phyloP scores from a whole-genome alignment of 768 basidiomycete genomes.

The Rickenella mellea region DNA sequence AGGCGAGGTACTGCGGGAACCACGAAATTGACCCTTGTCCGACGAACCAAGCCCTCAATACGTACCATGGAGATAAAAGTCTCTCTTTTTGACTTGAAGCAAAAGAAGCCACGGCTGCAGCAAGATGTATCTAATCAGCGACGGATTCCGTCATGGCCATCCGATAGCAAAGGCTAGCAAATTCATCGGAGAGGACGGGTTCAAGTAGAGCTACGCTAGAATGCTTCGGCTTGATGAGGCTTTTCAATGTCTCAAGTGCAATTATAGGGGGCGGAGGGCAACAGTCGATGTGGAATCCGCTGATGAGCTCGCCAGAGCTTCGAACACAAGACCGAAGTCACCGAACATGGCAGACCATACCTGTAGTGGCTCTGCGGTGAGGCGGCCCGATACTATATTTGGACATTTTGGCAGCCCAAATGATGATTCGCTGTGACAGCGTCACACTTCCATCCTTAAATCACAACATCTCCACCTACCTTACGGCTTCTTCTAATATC shows the following conservation, averaged over 20 bases:
- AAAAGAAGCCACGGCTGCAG: slow-evolving; percentile 58
- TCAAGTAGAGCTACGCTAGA: slow-evolving; percentile 76
- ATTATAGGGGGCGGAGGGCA: slow-evolving; percentile 40
- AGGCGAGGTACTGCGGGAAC: no score
- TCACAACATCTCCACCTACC: no score
- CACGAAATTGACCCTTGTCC: no score
- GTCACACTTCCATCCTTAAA: no score
- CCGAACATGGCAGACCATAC: no score
- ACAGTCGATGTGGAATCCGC: slow-evolving; percentile 41
- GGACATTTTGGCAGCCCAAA: no score
- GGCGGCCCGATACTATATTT: no score
- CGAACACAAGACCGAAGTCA: slow-evolving; percentile 96
- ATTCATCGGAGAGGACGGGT: slow-evolving; percentile 80
- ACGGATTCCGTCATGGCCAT: slow-evolving; percentile 84
- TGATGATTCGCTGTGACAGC: no score
- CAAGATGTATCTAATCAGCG: slow-evolving; percentile 56
- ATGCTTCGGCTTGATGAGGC: slow-evolving; percentile 71
- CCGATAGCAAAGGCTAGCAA: slow-evolving; percentile 79
- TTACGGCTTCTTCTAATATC: no score
- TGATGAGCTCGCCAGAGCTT: slow-evolving; percentile 64
- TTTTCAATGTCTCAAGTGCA: slow-evolving; percentile 67
- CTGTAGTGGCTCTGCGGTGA: no score
- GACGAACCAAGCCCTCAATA: no score
- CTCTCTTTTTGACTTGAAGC: slow-evolving; percentile 31
- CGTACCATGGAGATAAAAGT: no score